Evolutionary conservation across 1,139 yeast species (phyloP).

Genomic region (Candida sp.): DNA sequence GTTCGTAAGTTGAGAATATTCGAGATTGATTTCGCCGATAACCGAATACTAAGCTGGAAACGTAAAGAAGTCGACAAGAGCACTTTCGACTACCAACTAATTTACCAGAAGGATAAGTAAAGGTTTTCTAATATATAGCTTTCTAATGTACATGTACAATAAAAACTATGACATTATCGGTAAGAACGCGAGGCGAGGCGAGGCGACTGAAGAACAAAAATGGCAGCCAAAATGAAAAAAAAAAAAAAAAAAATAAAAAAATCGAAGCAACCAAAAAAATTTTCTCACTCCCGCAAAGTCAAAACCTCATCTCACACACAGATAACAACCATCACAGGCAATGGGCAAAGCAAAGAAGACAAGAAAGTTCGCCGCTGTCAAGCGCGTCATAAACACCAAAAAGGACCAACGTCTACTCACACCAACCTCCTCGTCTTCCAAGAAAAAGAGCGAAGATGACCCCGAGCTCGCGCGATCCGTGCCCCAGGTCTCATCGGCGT

Average conservation of each 20-base stretch:
- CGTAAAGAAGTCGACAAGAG: constrained; percentile 29
- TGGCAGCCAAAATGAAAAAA: not conserved
- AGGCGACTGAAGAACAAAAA: not conserved
- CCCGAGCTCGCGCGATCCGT: constrained; percentile 83
- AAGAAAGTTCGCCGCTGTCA: constrained; percentile 93
- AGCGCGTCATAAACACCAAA: constrained; percentile 68
- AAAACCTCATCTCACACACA: constrained; percentile 3
- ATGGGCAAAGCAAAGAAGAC: constrained; percentile 98
- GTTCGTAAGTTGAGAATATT: constrained; percentile 41
- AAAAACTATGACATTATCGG: no score
- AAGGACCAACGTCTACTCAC: constrained; percentile 68
- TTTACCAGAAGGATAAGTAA: constrained; percentile 17
- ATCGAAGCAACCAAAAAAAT: no score
- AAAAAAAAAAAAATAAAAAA: no score
- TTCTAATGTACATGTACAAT: no score
- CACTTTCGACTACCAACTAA: constrained; percentile 39
- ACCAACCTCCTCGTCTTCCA: constrained; percentile 24
- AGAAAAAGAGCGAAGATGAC: constrained; percentile 50
- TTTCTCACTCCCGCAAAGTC: not conserved
- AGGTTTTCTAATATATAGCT: not conserved
- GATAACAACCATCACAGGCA: not conserved
- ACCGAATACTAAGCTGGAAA: constrained; percentile 44
- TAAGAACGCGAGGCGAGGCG: no score
- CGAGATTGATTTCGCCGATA: constrained; percentile 32
- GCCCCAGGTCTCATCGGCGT: constrained; percentile 96